phyloP scores from a whole-genome alignment of 129 eudicot species.

The Deinandra increscens region DNA sequence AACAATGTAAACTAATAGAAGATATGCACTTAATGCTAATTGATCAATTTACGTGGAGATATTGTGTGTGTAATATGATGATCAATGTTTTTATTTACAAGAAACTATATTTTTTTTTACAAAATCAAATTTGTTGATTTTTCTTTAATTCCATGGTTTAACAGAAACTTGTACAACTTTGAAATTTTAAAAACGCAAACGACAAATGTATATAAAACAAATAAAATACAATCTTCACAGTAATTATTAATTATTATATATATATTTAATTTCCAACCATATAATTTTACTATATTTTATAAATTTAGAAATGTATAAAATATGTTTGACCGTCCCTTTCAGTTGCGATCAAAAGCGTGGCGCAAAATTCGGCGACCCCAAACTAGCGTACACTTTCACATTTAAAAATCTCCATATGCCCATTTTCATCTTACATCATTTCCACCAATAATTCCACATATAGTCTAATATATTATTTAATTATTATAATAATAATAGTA shows the following conservation, averaged over 20 bases:
- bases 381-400: constrained; percentile 45
- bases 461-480: neutral
- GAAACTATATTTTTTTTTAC: too few relatives aligned
- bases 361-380: constrained; percentile 40
- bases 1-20: too few relatives aligned
- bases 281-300: neutral
- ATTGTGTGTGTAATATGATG: too few relatives aligned
- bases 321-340: constrained; percentile 50
- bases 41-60: too few relatives aligned
- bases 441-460: constrained; percentile 25
- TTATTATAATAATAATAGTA: neutral
- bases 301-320: neutral
- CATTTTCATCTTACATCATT: constrained; percentile 16
- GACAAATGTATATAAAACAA: neutral
- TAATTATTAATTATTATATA: too few relatives aligned
- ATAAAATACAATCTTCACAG: neutral
- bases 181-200: too few relatives aligned
- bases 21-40: too few relatives aligned
- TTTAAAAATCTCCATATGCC: constrained; percentile 18
- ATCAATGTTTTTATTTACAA: neutral
- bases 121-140: too few relatives aligned
- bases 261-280: neutral
- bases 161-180: too few relatives aligned
- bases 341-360: constrained; percentile 37
- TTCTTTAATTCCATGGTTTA: too few relatives aligned